Base-by-base conservation (phyloP, 257 asterid species). In the Oldenlandia corymbosa region DNA sequence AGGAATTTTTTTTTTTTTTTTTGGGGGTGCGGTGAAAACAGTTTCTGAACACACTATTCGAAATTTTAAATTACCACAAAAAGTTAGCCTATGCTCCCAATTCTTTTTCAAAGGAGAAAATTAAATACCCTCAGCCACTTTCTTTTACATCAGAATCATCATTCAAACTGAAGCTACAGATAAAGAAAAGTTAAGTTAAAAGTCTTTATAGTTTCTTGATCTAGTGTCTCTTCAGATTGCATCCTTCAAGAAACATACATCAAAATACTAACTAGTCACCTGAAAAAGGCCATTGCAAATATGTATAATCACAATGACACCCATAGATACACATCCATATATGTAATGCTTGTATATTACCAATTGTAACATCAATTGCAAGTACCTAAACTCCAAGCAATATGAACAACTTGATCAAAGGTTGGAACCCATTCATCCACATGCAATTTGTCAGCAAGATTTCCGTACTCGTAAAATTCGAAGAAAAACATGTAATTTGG, bases 401-500 rank as follows among this genome's bases (percentile, higher is more conserved):
- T 81, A 46, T 73, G 71, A 41, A 84, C 79, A 47, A 68, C 84
- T 73, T 89, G 89, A 60, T 73, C 73, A 37, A 84, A 71, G 66
- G 67, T 81, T 8, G 84, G 95, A 55, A 63, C 80, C 85, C 91
- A 85, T 78, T 89, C 97, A 64, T 92, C 91, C 56, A 85, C 80
- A 18, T 92, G 99, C 64, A 92, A 79, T 53, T 84, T 87, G 79
- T 82, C 87, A 7, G 91, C 72, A 17, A 92, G 91, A 73, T 76
- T 80, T 55, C 99, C 99, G 39, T 68, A 75, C 76, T 85, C 95
- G 9, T 79, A 85, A 53, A 82, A 73, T 47, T 92, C 87, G 13
- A 88, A 88, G 86, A 87, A 88, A 68, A 84, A 89, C 88, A 85
- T 80, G 68, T 92, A 92, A 73, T 85, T 89, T 14, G 99, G 99